These are phyloP conservation scores for Yamadazyma tumulicola DNA, from an alignment of 805 yeast species.

Conservation along the genomic window DNA sequence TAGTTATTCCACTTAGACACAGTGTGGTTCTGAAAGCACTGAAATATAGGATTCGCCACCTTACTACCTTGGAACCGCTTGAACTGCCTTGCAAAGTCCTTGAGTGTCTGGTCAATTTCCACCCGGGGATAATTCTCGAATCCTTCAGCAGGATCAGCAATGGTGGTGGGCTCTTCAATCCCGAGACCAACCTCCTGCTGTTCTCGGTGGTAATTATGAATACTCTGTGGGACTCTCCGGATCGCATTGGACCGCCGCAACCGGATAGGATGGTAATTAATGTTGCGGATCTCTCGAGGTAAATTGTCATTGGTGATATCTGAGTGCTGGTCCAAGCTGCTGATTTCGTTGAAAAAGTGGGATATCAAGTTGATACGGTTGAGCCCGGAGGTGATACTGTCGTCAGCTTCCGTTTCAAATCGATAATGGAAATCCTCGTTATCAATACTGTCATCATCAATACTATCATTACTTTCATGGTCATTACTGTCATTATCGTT, in stretches of 20 bases:
- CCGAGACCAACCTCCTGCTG: background rate
- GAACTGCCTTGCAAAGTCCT: constrained; percentile 1
- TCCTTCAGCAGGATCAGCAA: background rate
- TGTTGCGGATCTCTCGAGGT: constrained; percentile 2
- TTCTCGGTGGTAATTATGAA: no score
- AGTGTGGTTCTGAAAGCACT: constrained; percentile 4
- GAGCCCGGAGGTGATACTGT: constrained; percentile 4
- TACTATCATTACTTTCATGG: constrained; percentile 10
- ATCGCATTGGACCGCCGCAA: constrained; percentile 8
- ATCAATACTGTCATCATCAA: background rate
- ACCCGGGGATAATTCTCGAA: background rate
- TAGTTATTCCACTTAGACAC: constrained; percentile 3
- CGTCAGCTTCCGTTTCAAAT: no score
- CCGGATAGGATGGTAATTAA: constrained; percentile 1
- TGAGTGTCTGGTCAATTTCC: constrained; percentile 2
- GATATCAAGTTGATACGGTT: constrained; percentile 7
- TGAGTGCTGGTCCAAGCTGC: background rate
- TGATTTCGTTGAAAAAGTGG: constrained; percentile 6
- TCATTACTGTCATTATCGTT: constrained; percentile 17
- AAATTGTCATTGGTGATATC: background rate
- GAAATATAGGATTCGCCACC: constrained; percentile 3
- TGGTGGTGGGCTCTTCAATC: background rate
- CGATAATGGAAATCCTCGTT: no score
- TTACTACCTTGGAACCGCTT: background rate
- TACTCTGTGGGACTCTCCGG: constrained; percentile 1